Base-by-base conservation (phyloP, 73 alveolate species). In the Paramecium pentaurelia region DNA sequence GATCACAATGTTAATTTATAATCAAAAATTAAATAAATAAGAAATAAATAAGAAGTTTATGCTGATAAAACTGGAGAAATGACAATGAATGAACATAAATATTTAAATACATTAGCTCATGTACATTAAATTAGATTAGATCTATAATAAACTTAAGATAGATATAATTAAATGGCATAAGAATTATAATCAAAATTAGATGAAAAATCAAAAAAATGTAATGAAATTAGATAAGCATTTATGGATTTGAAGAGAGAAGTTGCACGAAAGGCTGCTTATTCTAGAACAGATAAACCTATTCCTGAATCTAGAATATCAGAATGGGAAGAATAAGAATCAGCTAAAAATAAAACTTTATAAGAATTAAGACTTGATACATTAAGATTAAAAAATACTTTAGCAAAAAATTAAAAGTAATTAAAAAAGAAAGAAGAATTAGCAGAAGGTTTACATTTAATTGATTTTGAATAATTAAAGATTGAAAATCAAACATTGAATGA, bases 381-480 rank as follows among this genome's bases (percentile, higher is more conserved):
- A 38, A 95, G 98, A 80, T 88, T 98, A 83, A 96, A 98, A 89
- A 98, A 98, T 84, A 96, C 97, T 38, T 94, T 96, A 86, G 98
- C 96, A 10, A 96, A 98, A 77, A 94, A 95, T 32, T 97, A 98
- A 92, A 97, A 98, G 96, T 94, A 95, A 92, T 95, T 97, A 77
- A 98, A 98, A 95, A 97, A 98, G 95, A 98, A 97, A 93, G 99
- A 98, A 91, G 96, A 98, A 92, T 92, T 97, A 44, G 99, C 99
- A 38, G 99, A 98, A 73, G 99, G 99, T 14, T 97, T 98, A 16
- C 99, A 98, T 83, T 92, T 98, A 70, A 98, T 98, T 92, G 99
- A 98, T 92, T 98, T 97, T 91, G 99, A 98, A 92, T 97, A 97
- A 93, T 95, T 97, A 25, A 97, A 97, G 88, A 97, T 97, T 30